These are phyloP conservation scores for Beta lomatogona DNA, from an alignment of 179 eudicot genomes.

Conservation along the genomic window DNA sequence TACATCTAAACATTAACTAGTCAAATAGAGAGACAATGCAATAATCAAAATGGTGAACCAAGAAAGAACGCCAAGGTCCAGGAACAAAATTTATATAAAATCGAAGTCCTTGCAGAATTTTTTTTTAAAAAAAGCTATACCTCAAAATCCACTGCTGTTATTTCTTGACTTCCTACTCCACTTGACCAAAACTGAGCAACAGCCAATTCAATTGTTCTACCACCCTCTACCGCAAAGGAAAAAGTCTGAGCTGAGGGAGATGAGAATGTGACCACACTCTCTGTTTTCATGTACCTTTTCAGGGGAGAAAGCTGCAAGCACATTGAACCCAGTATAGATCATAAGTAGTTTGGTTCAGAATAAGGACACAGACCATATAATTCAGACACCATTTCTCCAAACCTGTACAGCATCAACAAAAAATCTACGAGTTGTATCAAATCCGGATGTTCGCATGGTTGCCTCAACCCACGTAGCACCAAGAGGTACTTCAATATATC, in stretches of 20 bases:
- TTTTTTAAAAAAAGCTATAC: constrained; percentile 35
- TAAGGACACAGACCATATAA: neutral
- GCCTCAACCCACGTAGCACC: constrained; percentile 97
- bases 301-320: constrained; percentile 78
- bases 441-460: constrained; percentile 88
- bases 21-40: neutral
- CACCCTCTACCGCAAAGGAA: constrained; percentile 88
- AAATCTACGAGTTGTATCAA: constrained; percentile 86
- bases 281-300: constrained; percentile 92
- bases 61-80: neutral
- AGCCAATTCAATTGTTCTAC: constrained; percentile 87
- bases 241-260: constrained; percentile 86
- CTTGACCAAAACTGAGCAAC: constrained; percentile 99
- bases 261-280: constrained; percentile 77
- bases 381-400: constrained; percentile 21
- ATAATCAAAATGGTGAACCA: neutral
- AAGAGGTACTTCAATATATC: constrained; percentile 80
- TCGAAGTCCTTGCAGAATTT: neutral
- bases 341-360: constrained; percentile 3
- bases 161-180: constrained; percentile 92
- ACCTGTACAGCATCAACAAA: constrained; percentile 92
- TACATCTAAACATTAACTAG: neutral
- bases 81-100: neutral
- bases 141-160: constrained; percentile 82
- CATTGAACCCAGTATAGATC: constrained; percentile 27